Evolutionary conservation across 306 rosid genomes (phyloP).

Genomic region (Vigna reflexopilosa): DNA sequence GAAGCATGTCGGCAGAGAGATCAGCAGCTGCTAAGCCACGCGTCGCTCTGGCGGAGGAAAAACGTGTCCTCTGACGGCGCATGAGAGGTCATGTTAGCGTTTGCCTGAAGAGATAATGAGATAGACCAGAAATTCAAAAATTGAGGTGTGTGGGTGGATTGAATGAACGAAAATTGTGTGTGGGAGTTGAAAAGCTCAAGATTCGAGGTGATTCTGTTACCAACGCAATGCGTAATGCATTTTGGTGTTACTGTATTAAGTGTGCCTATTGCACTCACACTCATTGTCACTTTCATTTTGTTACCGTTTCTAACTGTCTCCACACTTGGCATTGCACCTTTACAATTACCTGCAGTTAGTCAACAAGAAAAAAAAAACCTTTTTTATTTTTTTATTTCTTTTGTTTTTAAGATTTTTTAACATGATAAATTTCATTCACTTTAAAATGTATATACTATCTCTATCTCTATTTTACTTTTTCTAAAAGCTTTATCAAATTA

Average conservation of each 20-base stretch:
- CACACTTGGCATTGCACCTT: slow-evolving; percentile 5
- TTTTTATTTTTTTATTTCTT: too few relatives aligned
- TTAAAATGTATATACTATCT: too few relatives aligned
- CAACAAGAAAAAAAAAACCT: too few relatives aligned
- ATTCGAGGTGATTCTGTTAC: slow-evolving; percentile 45
- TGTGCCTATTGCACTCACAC: not conserved
- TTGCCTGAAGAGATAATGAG: not conserved
- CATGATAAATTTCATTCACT: too few relatives aligned
- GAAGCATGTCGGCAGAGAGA: slow-evolving; percentile 44
- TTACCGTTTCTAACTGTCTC: slow-evolving; percentile 3
- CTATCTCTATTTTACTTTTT: too few relatives aligned
- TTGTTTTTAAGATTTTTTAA: too few relatives aligned
- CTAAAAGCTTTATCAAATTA: too few relatives aligned
- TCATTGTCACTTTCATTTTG: not conserved
- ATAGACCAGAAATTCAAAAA: not conserved
- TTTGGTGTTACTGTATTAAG: slow-evolving; percentile 12
- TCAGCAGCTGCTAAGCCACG: slow-evolving; percentile 38
- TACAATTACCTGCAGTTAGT: not conserved
- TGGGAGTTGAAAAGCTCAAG: slow-evolving; percentile 8
- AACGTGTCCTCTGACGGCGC: not conserved
- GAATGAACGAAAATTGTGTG: slow-evolving; percentile 10
- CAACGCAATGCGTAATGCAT: slow-evolving; percentile 35
- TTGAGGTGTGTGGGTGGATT: not conserved
- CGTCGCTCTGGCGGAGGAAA: not conserved
- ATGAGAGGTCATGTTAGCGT: slow-evolving; percentile 13